These are phyloP conservation scores for Aspergillus sp. DNA, from an alignment of 2,329 filamentous ascomycete species.

Conservation along the genomic window DNA sequence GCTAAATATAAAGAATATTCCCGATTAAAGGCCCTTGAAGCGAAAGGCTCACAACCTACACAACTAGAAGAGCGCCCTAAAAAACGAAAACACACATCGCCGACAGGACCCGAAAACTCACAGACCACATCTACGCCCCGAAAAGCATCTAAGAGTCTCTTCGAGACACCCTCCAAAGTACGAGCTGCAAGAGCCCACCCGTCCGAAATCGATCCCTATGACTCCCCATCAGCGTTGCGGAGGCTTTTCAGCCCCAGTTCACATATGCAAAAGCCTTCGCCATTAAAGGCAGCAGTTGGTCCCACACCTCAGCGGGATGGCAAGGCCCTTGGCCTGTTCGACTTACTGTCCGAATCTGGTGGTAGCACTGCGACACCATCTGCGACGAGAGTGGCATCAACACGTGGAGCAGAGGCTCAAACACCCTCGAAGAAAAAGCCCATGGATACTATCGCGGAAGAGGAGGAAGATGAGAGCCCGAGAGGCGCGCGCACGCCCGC, in stretches of 20 bases:
- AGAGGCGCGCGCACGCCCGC: slow-evolving; percentile 33
- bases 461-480: slow-evolving; percentile 19
- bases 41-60: slow-evolving; percentile 13
- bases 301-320: slow-evolving; percentile 48
- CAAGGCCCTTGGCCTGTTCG: slow-evolving; percentile 44
- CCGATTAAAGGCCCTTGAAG: slow-evolving; percentile 34
- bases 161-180: slow-evolving; percentile 28
- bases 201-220: slow-evolving; percentile 40
- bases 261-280: slow-evolving; percentile 22
- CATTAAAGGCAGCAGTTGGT: slow-evolving; percentile 38
- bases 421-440: slow-evolving; percentile 33
- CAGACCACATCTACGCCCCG: slow-evolving; percentile 27
- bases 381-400: slow-evolving; percentile 19
- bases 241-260: slow-evolving; percentile 32
- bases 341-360: slow-evolving; percentile 40
- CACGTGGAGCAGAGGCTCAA: slow-evolving; percentile 23
- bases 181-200: slow-evolving; percentile 27
- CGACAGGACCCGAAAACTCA: slow-evolving; percentile 15
- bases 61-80: slow-evolving; percentile 17
- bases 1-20: slow-evolving; percentile 47
- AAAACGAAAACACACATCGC: slow-evolving; percentile 30
- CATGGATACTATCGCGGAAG: slow-evolving; percentile 24
- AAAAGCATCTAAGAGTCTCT: slow-evolving; percentile 26
- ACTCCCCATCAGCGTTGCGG: slow-evolving; percentile 36
- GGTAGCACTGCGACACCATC: slow-evolving; percentile 31